Evolutionary conservation across 2,329 filamentous ascomycete species (phyloP), one percentile per base, ranked within the genome.

Genomic region (Sporothrix inflata): DNA sequence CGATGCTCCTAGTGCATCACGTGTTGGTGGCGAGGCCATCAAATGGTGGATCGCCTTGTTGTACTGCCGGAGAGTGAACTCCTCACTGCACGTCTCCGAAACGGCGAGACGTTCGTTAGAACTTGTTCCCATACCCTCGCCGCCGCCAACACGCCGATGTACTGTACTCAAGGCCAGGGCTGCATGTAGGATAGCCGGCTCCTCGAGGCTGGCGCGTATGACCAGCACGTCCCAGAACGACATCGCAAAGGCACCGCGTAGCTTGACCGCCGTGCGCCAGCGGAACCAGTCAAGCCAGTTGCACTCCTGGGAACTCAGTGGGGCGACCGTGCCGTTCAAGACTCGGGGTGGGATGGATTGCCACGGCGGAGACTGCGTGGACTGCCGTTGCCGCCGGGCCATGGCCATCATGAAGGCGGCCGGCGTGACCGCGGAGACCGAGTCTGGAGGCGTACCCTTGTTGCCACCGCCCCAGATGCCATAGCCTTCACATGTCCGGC

Each of bases 61-160:
- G 49, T 69, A 69, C 47, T 69, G 66, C 21, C 66, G 66, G 1
- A 69, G 66, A 1, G 66, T 69, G 21, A 69, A 69, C 66, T 69
- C 66, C 19, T 69, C 66, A n/a, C 47, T 24, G 24, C 47, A 42
- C 34, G 42, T 8, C 16, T 69, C 30, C 8, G 49, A n/a, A 21
- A 9, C 61, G 14, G 40, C 24, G 2, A 27, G 40, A 4, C 61
- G 61, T 12, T 65, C 61, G 21, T 11, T 42, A 7, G 49, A 19
- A 14, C n/a, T 14, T 3, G 6, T 34, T 2, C 51, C n/a, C 47
- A 40, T 69, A 8, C 66, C 66, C 9, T 65, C 61, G 7, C 61
- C 61, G 5, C 66, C 51, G 4, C 49, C 66, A n/a, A 69, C n/a
- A 27, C 45, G 66, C 3, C 34, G 30, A 8, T 69, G 66, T 2